phyloP scores from a whole-genome alignment of 139 green algal genomes.

The Chloropicon primus region DNA sequence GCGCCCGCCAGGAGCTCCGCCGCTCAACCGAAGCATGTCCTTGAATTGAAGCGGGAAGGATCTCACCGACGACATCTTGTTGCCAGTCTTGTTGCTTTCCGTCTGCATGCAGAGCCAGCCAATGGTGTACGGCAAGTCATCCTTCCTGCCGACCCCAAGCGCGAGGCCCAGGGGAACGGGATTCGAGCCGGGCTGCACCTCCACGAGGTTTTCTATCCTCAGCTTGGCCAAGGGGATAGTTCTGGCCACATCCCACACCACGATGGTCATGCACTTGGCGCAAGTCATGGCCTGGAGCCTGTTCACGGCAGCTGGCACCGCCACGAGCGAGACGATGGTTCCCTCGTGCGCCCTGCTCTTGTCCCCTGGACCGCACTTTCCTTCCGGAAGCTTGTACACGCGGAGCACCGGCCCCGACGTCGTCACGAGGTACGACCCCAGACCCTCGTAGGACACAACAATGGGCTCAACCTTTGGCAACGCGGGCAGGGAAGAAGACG shows the following conservation, averaged over 20 bases:
- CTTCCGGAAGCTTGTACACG: not conserved
- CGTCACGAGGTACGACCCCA: not conserved
- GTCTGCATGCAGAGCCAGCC: not conserved
- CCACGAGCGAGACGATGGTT: not conserved
- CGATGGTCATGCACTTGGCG: not conserved
- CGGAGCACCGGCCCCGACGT: not conserved
- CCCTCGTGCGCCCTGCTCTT: not conserved
- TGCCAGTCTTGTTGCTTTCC: not conserved
- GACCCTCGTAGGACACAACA: not conserved
- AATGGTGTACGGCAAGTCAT: not conserved
- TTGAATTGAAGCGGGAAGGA: not conserved
- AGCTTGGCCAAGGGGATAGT: not conserved
- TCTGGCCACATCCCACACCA: not conserved
- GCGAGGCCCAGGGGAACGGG: not conserved
- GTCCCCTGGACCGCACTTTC: not conserved
- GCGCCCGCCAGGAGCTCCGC: not conserved
- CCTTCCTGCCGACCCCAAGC: not conserved
- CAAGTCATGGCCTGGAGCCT: not conserved
- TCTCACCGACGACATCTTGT: not conserved
- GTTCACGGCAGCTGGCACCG: not conserved
- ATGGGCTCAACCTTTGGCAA: not conserved
- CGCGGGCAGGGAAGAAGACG: not conserved
- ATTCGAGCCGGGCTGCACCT: not conserved
- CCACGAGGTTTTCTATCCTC: not conserved
- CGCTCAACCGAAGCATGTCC: not conserved